Conservation (phyloP, 2,329 filamentous ascomycete genomes). For the Colletotrichum orchidophilum region DNA sequence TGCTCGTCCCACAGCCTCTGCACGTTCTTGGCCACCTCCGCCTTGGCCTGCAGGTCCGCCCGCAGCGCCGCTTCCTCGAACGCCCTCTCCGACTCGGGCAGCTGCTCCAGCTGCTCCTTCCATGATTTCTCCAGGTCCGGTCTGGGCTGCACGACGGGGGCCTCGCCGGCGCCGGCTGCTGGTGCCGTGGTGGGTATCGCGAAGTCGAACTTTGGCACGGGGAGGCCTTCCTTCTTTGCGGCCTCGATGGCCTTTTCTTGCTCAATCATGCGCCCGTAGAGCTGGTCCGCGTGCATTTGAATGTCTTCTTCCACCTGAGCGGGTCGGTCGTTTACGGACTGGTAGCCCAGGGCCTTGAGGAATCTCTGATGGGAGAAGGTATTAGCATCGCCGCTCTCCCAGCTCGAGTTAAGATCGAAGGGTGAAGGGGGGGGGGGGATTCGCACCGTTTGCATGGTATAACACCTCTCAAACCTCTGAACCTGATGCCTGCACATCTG, state of each 20-base stretch:
- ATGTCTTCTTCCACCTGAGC: conserved; percentile 83
- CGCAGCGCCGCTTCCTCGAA: conserved; percentile 72
- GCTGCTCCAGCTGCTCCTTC: conserved; percentile 65
- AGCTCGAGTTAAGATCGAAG: background rate
- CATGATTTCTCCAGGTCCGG: conserved; percentile 61
- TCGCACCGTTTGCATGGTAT: conserved; percentile 81
- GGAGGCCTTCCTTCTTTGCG: conserved; percentile 70
- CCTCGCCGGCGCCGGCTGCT: conserved; percentile 16
- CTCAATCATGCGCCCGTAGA: conserved; percentile 87
- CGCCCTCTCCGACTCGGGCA: conserved; percentile 66
- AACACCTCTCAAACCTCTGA: conserved; percentile 83
- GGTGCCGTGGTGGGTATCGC: conserved; percentile 62
- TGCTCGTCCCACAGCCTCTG: conserved; percentile 65
- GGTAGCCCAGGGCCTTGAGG: conserved; percentile 88
- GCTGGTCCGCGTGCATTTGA: conserved; percentile 92
- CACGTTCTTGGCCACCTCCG: conserved; percentile 66
- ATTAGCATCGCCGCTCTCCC: background rate
- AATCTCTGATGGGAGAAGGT: conserved; percentile 68
- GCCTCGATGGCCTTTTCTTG: conserved; percentile 81
- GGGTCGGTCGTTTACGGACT: conserved; percentile 72
- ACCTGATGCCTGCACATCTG: conserved; percentile 86
- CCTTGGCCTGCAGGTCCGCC: conserved; percentile 69
- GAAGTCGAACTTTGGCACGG: conserved; percentile 67
- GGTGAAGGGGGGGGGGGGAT: background rate
- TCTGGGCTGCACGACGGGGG: conserved; percentile 39